Conservation (phyloP, 164 flowering plant species). For the Vitis labrusca region DNA sequence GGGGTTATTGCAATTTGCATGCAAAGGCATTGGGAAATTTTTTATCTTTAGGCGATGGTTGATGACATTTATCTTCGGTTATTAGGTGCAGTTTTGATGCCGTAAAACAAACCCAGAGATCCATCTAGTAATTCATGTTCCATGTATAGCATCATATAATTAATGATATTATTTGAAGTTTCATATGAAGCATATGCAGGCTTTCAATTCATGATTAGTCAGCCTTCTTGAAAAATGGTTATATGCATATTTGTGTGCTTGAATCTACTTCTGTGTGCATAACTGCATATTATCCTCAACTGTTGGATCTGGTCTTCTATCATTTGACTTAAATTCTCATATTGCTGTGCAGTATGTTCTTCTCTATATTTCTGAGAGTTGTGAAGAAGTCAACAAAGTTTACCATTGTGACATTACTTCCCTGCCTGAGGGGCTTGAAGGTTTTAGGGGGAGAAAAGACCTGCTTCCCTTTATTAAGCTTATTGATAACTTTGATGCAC, state of each 20-base stretch:
- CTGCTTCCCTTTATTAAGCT: constrained; percentile 88
- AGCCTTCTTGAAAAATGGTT: too few relatives aligned
- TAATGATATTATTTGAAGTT: too few relatives aligned
- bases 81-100: neutral
- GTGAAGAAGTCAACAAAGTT: constrained; percentile 87
- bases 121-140: too few relatives aligned
- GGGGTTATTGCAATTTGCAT: too few relatives aligned
- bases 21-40: too few relatives aligned
- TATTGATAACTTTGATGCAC: constrained; percentile 82
- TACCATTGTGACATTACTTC: constrained; percentile 82
- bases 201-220: too few relatives aligned
- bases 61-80: neutral
- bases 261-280: neutral
- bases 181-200: too few relatives aligned
- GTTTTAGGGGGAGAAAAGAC: constrained; percentile 40
- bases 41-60: neutral
- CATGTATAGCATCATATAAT: too few relatives aligned
- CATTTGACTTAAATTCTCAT: neutral
- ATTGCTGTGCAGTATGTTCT: constrained; percentile 67
- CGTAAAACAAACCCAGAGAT: too few relatives aligned
- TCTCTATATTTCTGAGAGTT: constrained; percentile 54
- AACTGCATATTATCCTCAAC: too few relatives aligned
- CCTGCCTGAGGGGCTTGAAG: constrained; percentile 76
- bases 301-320: too few relatives aligned
- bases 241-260: neutral